Conservation (phyloP, 495 filamentous ascomycete species). For the Tuber borchii region DNA sequence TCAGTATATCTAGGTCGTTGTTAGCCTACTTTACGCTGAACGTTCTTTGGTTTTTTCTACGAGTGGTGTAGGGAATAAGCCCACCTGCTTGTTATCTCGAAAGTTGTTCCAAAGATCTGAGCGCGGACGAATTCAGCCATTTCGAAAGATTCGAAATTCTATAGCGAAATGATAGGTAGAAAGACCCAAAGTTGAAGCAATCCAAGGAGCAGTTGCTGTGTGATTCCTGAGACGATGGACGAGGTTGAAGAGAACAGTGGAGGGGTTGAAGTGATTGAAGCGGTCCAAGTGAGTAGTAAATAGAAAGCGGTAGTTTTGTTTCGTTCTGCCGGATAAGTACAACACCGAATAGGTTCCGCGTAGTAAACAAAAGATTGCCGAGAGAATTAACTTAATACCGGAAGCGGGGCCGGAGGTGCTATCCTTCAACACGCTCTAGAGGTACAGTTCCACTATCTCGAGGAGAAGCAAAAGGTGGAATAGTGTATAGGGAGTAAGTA, state of each 20-base stretch:
- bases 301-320: background rate
- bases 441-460: background rate
- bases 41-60: constrained; percentile 12
- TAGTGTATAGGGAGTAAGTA: background rate
- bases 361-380: background rate
- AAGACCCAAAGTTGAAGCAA: background rate
- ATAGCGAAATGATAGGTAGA: background rate
- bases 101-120: constrained; percentile 98
- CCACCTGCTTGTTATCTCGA: constrained; percentile 98
- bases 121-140: constrained; percentile 99
- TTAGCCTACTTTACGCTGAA: constrained; percentile 20
- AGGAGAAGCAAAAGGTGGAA: background rate
- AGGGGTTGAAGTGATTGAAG: background rate
- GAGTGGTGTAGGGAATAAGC: constrained; percentile 30
- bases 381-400: background rate
- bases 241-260: background rate
- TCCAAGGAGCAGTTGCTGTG: background rate
- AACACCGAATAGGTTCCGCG: background rate
- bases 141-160: constrained; percentile 39
- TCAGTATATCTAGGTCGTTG: constrained; percentile 72
- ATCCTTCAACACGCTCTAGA: background rate
- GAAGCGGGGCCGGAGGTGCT: background rate
- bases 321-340: background rate
- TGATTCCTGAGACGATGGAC: background rate
- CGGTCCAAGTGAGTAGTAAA: background rate